phyloP scores from a whole-genome alignment of 2,329 filamentous ascomycete species.

The Kalaharituber pfeilii region DNA sequence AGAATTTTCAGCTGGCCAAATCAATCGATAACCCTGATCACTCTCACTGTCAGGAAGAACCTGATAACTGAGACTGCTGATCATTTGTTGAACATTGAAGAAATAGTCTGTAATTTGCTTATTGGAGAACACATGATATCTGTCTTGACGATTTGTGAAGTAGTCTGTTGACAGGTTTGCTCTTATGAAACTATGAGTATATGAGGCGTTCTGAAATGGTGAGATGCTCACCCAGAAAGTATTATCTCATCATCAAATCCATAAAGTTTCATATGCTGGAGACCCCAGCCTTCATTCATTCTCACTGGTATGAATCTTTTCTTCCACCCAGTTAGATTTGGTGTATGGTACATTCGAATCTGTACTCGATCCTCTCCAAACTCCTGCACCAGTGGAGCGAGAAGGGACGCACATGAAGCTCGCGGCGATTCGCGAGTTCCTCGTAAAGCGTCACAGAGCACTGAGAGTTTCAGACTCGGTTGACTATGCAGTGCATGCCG shows the following conservation, averaged over 20 bases:
- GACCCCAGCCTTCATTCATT: conserved; percentile 94
- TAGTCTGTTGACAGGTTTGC: conserved; percentile 89
- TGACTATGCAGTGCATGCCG: conserved; percentile 57
- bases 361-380: conserved; percentile 75
- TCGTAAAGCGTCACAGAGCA: conserved; percentile 77
- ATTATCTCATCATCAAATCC: conserved; percentile 91
- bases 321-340: conserved; percentile 71
- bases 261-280: conserved; percentile 99
- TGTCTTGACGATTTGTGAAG: conserved; percentile 87
- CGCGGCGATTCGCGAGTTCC: conserved; percentile 80
- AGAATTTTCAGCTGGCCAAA: conserved; percentile 61
- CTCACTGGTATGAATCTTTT: conserved; percentile 72
- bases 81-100: conserved; percentile 53
- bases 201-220: not conserved
- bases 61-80: conserved; percentile 65
- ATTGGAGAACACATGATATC: conserved; percentile 81
- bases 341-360: conserved; percentile 94
- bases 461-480: conserved; percentile 60
- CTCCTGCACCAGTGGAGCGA: conserved; percentile 65
- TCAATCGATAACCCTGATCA: conserved; percentile 40
- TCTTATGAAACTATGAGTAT: conserved; percentile 25
- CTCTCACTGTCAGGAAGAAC: conserved; percentile 45
- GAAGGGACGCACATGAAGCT: conserved; percentile 70
- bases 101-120: conserved; percentile 70
- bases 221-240: conserved; percentile 52